Percentiles rank a stretch among this genome's conserved stretches.
Evolutionary conservation across 106 monocot genomes (phyloP).

Genomic region (Dioscorea zingiberensis): DNA sequence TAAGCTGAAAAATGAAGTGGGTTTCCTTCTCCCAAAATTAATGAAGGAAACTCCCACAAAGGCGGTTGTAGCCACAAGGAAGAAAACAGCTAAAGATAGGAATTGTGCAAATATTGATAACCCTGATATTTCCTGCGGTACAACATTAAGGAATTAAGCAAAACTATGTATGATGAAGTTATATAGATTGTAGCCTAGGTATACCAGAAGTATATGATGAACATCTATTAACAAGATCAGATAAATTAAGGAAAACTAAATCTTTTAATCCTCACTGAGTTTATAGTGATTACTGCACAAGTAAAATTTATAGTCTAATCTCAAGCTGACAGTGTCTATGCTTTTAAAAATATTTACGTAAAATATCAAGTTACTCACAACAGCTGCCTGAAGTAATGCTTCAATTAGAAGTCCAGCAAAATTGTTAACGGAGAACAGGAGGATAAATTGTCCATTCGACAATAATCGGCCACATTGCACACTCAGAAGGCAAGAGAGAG

Average conservation of each 20-base stretch:
- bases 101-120: conserved; percentile 28
- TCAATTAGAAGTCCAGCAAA: conserved; percentile 39
- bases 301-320: neutral
- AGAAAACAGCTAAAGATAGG: conserved; percentile 29
- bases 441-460: conserved; percentile 38
- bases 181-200: neutral
- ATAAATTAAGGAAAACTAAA: neutral
- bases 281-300: neutral
- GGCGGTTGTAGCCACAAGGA: conserved; percentile 28
- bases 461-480: conserved; percentile 31
- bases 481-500: conserved; percentile 38
- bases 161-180: neutral
- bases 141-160: neutral
- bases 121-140: conserved; percentile 34
- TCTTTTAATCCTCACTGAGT: neutral
- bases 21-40: neutral
- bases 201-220: no score
- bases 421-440: conserved; percentile 42
- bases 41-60: conserved; percentile 20
- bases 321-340: neutral
- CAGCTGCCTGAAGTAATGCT: conserved; percentile 39
- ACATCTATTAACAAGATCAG: neutral
- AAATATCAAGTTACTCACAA: conserved; percentile 23
- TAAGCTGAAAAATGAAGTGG: neutral
- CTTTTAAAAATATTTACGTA: neutral